phyloP scores from a whole-genome alignment of 2,329 filamentous ascomycete genomes.

The Aspergillus arachidicola region DNA sequence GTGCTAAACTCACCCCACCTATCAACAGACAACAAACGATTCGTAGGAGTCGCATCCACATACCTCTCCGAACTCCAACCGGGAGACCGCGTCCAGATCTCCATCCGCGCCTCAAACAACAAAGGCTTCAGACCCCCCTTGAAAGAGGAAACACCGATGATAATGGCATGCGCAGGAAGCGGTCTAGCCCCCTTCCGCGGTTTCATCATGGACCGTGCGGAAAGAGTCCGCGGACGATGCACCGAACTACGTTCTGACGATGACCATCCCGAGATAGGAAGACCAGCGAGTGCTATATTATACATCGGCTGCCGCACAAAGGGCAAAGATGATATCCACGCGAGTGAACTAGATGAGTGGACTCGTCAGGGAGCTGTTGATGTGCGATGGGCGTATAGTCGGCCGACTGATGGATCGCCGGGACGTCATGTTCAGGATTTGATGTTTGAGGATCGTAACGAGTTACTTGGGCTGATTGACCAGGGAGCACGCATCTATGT shows the following conservation, averaged over 20 bases:
- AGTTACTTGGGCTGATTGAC: conserved; percentile 50
- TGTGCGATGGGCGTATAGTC: conserved; percentile 64
- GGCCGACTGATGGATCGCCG: conserved; percentile 47
- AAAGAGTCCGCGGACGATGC: conserved; percentile 24
- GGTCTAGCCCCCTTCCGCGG: conserved; percentile 66
- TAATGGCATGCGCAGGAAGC: conserved; percentile 47
- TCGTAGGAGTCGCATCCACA: conserved; percentile 63
- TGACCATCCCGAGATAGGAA: conserved; percentile 15
- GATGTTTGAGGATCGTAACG: conserved; percentile 50
- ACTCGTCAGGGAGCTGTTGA: conserved; percentile 61
- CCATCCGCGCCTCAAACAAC: conserved; percentile 38
- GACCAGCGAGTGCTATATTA: conserved; percentile 37
- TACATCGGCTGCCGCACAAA: conserved; percentile 41
- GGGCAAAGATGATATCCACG: conserved; percentile 40
- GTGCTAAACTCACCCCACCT: conserved; percentile 62
- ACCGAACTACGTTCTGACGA: conserved; percentile 10
- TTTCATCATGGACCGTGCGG: conserved; percentile 64
- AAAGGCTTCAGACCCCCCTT: conserved; percentile 40
- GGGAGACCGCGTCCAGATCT: conserved; percentile 36
- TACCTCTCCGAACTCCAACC: conserved; percentile 56
- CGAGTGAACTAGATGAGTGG: conserved; percentile 55
- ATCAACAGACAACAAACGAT: conserved; percentile 38
- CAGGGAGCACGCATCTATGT: conserved; percentile 62
- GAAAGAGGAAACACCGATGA: conserved; percentile 39
- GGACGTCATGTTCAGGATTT: conserved; percentile 59